Conservation (phyloP, 2,329 filamentous ascomycete species). For the Fusarium torulosum region DNA sequence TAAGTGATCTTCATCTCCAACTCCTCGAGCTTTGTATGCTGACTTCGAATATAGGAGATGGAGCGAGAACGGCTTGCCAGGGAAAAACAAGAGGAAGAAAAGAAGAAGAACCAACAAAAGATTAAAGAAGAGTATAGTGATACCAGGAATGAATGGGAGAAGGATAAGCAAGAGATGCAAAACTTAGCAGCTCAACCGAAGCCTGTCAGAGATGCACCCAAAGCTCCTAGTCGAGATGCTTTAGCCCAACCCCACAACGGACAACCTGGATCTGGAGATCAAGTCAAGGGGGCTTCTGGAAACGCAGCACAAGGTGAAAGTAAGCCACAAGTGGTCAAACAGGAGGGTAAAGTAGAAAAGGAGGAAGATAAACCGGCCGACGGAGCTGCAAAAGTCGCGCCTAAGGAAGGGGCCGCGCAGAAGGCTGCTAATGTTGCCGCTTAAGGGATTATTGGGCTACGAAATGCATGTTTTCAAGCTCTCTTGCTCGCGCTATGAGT, state of each 20-base stretch:
- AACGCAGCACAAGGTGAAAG: constrained; percentile 26
- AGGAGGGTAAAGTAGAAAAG: constrained; percentile 24
- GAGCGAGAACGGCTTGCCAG: constrained; percentile 84
- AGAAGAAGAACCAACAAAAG: constrained; percentile 78
- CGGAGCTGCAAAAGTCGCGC: constrained; percentile 19
- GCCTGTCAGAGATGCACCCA: constrained; percentile 26
- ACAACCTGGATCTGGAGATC: constrained; percentile 22
- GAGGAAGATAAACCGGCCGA: constrained; percentile 23
- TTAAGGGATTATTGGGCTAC: constrained; percentile 7
- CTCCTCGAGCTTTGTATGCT: constrained; percentile 1
- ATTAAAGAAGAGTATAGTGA: constrained; percentile 86
- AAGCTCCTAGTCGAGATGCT: constrained; percentile 33
- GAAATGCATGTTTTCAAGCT: neutral
- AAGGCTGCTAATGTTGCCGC: constrained; percentile 28
- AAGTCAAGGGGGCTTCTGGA: constrained; percentile 19
- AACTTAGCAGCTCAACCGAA: constrained; percentile 62
- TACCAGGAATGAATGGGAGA: constrained; percentile 84
- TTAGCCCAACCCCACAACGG: constrained; percentile 31
- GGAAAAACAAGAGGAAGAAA: constrained; percentile 76
- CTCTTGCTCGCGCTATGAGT: neutral
- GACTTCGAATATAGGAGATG: constrained; percentile 76
- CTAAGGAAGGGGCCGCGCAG: constrained; percentile 24
- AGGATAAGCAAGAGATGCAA: constrained; percentile 85
- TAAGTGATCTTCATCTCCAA: constrained; percentile 50
- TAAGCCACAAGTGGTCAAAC: constrained; percentile 21